Conservation (phyloP, 2,329 filamentous ascomycete genomes). For the Penicillium hordei region DNA sequence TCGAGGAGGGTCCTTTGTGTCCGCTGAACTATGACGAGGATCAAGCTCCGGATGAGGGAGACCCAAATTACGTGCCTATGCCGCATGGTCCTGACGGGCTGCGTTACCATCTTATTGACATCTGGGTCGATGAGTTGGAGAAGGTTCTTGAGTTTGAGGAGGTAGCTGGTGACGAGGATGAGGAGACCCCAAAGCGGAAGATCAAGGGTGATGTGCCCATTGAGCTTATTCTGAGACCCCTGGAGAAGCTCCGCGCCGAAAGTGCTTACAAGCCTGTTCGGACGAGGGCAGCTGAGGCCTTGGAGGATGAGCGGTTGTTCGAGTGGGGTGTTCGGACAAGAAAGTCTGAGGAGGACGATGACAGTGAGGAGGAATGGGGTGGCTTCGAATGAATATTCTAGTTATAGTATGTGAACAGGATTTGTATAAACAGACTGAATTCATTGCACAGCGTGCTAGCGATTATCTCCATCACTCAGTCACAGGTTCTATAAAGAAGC, state of each 20-base stretch:
- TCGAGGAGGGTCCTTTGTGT: constrained; percentile 43
- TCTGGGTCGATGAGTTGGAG: constrained; percentile 89
- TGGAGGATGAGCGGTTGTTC: constrained; percentile 72
- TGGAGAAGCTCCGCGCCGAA: constrained; percentile 46
- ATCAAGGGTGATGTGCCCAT: constrained; percentile 41
- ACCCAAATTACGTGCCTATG: constrained; percentile 35
- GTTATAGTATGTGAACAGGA: constrained; percentile 1
- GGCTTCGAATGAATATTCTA: constrained; percentile 54
- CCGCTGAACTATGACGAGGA: constrained; percentile 42
- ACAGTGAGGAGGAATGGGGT: constrained; percentile 63
- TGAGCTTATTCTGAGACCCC: constrained; percentile 45
- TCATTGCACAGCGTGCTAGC: constrained; percentile 15
- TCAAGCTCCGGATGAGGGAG: constrained; percentile 29
- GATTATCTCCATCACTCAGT: constrained; percentile 3
- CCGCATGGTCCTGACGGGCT: constrained; percentile 75
- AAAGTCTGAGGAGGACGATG: constrained; percentile 41
- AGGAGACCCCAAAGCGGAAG: constrained; percentile 28
- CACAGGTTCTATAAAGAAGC: not conserved
- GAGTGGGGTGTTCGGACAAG: constrained; percentile 54
- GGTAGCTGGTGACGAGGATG: constrained; percentile 32
- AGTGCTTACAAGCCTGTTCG: constrained; percentile 72
- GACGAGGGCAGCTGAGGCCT: constrained; percentile 65
- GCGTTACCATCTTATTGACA: constrained; percentile 81
- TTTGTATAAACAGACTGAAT: constrained; percentile 11
- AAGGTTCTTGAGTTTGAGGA: constrained; percentile 59